Conservation (phyloP, 2,329 filamentous ascomycete species). For the Apiospora malaysiana region DNA sequence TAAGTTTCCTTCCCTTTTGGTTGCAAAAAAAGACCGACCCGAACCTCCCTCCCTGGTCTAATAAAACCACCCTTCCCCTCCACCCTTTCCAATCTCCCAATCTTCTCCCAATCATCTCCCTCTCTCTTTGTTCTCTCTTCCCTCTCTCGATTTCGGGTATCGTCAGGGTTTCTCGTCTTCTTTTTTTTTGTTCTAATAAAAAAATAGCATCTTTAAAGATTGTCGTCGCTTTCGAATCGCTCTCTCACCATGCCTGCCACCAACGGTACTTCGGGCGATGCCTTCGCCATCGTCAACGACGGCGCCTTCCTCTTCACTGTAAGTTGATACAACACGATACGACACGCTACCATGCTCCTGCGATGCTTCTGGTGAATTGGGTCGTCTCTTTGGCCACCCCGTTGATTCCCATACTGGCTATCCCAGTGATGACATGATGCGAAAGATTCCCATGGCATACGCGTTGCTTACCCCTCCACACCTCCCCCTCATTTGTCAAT, state of each 20-base stretch:
- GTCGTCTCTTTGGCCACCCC: background rate
- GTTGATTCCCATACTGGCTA: background rate
- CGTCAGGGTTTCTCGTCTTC: background rate
- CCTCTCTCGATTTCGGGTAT: constrained; percentile 15
- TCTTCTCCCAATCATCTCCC: constrained; percentile 28
- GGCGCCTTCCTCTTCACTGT: constrained; percentile 86
- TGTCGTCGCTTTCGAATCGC: constrained; percentile 22
- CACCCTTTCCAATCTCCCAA: constrained; percentile 23
- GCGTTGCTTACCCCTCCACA: background rate
- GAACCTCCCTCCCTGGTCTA: background rate
- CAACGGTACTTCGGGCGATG: constrained; percentile 55
- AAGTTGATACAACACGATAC: constrained; percentile 38
- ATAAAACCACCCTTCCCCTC: constrained; percentile 1
- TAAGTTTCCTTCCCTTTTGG: constrained; percentile 12
- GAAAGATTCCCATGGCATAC: background rate
- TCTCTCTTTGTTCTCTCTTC: constrained; percentile 22
- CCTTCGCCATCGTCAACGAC: constrained; percentile 57
- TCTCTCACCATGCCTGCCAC: constrained; percentile 61
- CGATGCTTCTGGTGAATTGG: background rate
- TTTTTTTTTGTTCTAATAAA: background rate
- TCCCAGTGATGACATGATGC: too few relatives aligned
- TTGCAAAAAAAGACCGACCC: constrained; percentile 25
- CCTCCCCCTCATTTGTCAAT: background rate
- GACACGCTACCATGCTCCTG: background rate
- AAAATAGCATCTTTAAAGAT: background rate